These are phyloP conservation scores for Dictyostelium discoideum DNA, from an alignment of 78 protist genomes.

Conservation along the genomic window DNA sequence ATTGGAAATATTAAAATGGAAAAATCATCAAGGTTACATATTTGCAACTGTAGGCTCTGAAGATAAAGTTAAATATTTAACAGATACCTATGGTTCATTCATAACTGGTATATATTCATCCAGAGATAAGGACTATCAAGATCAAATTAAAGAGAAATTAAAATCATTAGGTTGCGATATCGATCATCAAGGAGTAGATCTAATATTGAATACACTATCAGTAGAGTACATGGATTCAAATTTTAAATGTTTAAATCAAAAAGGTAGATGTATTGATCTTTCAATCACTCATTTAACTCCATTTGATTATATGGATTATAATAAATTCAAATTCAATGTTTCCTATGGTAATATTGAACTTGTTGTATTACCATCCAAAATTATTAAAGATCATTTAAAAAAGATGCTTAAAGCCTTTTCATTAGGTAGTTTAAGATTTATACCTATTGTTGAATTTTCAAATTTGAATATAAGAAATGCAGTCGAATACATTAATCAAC, in stretches of 20 bases:
- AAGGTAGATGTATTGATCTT: not conserved
- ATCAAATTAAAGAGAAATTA: not conserved
- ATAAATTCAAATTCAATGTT: not conserved
- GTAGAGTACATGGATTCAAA: not conserved
- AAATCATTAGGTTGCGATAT: not conserved
- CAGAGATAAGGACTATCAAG: not conserved
- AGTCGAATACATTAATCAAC: not conserved
- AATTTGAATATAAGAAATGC: not conserved
- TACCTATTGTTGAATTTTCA: not conserved
- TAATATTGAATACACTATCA: not conserved
- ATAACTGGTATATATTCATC: conserved; percentile 1
- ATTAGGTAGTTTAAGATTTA: not conserved
- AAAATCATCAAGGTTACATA: not conserved
- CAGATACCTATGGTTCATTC: not conserved
- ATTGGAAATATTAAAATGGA: not conserved
- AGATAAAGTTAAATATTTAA: conserved; percentile 11
- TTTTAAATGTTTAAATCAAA: not conserved
- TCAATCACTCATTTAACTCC: conserved; percentile 26
- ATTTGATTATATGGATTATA: not conserved
- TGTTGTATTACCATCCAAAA: not conserved
- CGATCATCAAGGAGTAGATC: not conserved
- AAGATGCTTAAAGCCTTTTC: not conserved
- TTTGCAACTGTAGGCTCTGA: not conserved
- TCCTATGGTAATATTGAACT: not conserved
- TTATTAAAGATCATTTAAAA: not conserved